A percentile compares a stretch with the other conserved stretches of the same genome.
phyloP scores from a whole-genome alignment of 2,329 filamentous ascomycete genomes.

The Clarireedia hainanense region DNA sequence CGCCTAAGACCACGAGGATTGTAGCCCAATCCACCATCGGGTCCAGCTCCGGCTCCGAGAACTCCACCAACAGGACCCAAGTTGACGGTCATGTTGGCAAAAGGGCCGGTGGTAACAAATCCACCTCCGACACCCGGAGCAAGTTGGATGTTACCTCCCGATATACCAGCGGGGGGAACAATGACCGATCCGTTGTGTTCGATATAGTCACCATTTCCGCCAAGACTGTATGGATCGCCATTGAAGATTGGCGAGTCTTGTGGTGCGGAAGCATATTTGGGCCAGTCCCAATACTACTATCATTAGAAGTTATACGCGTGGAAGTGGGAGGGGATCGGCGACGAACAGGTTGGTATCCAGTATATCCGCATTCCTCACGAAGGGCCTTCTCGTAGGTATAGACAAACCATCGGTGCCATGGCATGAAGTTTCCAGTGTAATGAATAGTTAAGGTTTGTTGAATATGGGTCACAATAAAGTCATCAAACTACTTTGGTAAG shows the following conservation, averaged over 20 bases:
- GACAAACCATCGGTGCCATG: slow-evolving; percentile 32
- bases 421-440: slow-evolving; percentile 21
- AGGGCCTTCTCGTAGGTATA: slow-evolving; percentile 28
- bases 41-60: slow-evolving; percentile 27
- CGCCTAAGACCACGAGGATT: slow-evolving; percentile 25
- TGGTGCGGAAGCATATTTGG: slow-evolving; percentile 36
- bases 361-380: background rate
- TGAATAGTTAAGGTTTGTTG: slow-evolving; percentile 22
- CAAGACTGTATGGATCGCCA: slow-evolving; percentile 41
- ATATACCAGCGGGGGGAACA: background rate
- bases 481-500: slow-evolving; percentile 25
- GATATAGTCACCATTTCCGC: slow-evolving; percentile 37
- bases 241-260: slow-evolving; percentile 44
- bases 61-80: slow-evolving; percentile 39
- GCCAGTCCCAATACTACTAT: slow-evolving; percentile 36
- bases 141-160: slow-evolving; percentile 14
- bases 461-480: slow-evolving; percentile 31
- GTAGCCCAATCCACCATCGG: slow-evolving; percentile 26
- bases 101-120: slow-evolving; percentile 41
- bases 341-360: background rate
- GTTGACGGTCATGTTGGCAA: slow-evolving; percentile 32
- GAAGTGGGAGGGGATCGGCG: background rate
- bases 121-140: slow-evolving; percentile 45
- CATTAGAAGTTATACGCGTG: slow-evolving; percentile 25
- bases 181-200: slow-evolving; percentile 17